These are phyloP conservation scores for Panaeolus papilionaceus DNA, from an alignment of 768 basidiomycete genomes.

Conservation along the genomic window DNA sequence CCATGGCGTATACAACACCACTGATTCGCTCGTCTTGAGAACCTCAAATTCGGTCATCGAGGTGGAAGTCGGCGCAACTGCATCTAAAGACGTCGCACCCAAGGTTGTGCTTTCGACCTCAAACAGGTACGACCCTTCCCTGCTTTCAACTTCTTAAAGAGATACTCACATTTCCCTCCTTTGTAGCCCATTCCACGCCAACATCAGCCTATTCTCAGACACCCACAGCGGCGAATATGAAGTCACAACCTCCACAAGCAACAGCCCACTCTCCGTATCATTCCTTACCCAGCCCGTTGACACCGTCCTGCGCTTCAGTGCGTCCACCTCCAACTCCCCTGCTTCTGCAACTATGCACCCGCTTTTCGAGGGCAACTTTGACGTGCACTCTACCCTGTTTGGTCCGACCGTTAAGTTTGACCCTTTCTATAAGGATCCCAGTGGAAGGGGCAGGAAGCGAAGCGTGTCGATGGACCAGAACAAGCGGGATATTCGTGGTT, in stretches of 20 bases:
- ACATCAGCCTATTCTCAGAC: conserved; percentile 38
- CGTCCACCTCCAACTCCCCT: conserved; percentile 40
- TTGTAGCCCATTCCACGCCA: conserved; percentile 38
- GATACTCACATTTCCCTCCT: neutral
- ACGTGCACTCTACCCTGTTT: neutral
- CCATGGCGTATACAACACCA: conserved; percentile 45
- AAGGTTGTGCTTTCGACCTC: conserved; percentile 41
- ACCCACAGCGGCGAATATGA: conserved; percentile 34
- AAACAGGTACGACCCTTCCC: conserved; percentile 39
- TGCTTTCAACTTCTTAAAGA: neutral
- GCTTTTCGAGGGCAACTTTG: conserved; percentile 36
- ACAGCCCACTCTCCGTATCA: conserved; percentile 36
- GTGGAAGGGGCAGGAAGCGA: conserved; percentile 5
- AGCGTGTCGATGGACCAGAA: neutral
- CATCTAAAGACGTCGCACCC: conserved; percentile 30
- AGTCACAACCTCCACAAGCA: conserved; percentile 38
- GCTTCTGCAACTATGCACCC: conserved; percentile 38
- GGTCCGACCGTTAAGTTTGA: neutral
- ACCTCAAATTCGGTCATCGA: conserved; percentile 49
- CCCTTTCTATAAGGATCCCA: neutral
- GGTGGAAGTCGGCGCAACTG: conserved; percentile 44
- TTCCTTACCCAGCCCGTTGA: conserved; percentile 42
- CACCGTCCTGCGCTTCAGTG: conserved; percentile 37
- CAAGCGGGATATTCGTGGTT: neutral
- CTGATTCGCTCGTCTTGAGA: conserved; percentile 40